These are phyloP conservation scores for Fusarium oligoseptatum DNA, from an alignment of 2,329 filamentous ascomycete genomes.

Conservation along the genomic window DNA sequence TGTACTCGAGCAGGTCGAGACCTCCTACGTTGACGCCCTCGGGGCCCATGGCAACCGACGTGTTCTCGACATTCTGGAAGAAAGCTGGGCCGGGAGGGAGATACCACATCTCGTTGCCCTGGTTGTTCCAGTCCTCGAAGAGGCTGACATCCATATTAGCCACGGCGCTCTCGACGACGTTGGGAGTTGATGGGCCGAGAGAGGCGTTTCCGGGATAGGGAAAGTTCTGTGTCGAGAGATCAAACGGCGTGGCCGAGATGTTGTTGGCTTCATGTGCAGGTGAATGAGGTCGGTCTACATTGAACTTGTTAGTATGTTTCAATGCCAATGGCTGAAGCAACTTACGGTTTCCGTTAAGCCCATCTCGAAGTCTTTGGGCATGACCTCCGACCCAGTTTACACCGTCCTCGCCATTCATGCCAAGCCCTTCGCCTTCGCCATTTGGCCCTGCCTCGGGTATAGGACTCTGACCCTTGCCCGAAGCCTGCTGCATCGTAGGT, in stretches of 20 bases:
- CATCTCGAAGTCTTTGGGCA: slow-evolving; percentile 57
- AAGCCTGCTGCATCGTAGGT: slow-evolving; percentile 60
- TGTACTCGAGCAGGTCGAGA: slow-evolving; percentile 75
- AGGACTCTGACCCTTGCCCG: slow-evolving; percentile 59
- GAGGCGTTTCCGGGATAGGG: slow-evolving; percentile 65
- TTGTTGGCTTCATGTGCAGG: slow-evolving; percentile 58
- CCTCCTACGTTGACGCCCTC: slow-evolving; percentile 77
- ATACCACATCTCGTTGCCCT: slow-evolving; percentile 75
- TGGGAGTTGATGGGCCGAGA: slow-evolving; percentile 65
- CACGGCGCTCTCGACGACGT: slow-evolving; percentile 50
- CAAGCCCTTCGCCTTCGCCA: slow-evolving; percentile 43
- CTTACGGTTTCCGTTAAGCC: slow-evolving; percentile 55
- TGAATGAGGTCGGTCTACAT: slow-evolving; percentile 53
- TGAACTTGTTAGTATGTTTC: slow-evolving; percentile 21
- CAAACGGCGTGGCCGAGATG: slow-evolving; percentile 75
- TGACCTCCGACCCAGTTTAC: slow-evolving; percentile 54
- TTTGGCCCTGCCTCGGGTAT: slow-evolving; percentile 47
- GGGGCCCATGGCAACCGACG: slow-evolving; percentile 74
- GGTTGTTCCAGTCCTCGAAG: slow-evolving; percentile 68
- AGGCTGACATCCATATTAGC: slow-evolving; percentile 56
- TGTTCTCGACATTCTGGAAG: slow-evolving; percentile 74
- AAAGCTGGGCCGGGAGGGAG: slow-evolving; percentile 73
- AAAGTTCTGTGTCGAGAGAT: slow-evolving; percentile 67
- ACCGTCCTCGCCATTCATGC: slow-evolving; percentile 42
- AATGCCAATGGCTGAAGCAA: background rate